These are phyloP conservation scores for Bifiguratus adelaidae DNA, from an alignment of 192 early-diverging fungal genomes.

Conservation along the genomic window DNA sequence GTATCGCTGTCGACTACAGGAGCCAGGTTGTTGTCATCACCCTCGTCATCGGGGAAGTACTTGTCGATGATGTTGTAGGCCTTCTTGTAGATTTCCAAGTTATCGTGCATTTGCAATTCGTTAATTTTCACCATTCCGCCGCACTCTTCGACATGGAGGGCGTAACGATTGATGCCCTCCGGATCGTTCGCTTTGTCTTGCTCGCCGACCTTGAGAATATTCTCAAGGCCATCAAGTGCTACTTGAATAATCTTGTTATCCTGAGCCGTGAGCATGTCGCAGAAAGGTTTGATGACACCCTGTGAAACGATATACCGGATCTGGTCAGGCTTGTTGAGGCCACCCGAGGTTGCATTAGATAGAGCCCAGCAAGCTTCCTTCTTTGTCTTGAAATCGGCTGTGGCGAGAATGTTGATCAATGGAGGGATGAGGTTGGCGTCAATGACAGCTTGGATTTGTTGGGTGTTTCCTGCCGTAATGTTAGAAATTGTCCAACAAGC, in stretches of 20 bases:
- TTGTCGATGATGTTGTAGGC: slow-evolving; percentile 91
- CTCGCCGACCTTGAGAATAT: slow-evolving; percentile 95
- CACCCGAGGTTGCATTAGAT: slow-evolving; percentile 96
- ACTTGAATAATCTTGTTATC: slow-evolving; percentile 97
- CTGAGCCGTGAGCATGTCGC: slow-evolving; percentile 80
- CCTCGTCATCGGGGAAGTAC: slow-evolving; percentile 87
- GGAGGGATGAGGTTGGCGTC: slow-evolving; percentile 92
- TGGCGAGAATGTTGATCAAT: slow-evolving; percentile 72
- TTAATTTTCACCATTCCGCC: slow-evolving; percentile 96
- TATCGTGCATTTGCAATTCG: slow-evolving; percentile 89
- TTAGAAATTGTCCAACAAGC: slow-evolving; percentile 99
- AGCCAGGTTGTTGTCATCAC: slow-evolving; percentile 63
- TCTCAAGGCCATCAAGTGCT: slow-evolving; percentile 95
- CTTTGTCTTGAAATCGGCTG: slow-evolving; percentile 96
- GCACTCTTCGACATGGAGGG: slow-evolving; percentile 84
- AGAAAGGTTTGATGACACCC: slow-evolving; percentile 91
- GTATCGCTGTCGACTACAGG: slow-evolving; percentile 65
- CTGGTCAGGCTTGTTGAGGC: slow-evolving; percentile 82
- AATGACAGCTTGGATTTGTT: slow-evolving; percentile 92
- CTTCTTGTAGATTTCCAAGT: slow-evolving; percentile 95
- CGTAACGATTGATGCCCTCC: slow-evolving; percentile 73
- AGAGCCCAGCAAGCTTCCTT: slow-evolving; percentile 99
- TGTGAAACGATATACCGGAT: slow-evolving; percentile 88
- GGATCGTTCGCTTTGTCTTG: slow-evolving; percentile 51
- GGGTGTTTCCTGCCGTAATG: slow-evolving; percentile 91